Evolutionary conservation across 768 basidiomycete genomes (phyloP).

Genomic region (Suillus clintonianus): DNA sequence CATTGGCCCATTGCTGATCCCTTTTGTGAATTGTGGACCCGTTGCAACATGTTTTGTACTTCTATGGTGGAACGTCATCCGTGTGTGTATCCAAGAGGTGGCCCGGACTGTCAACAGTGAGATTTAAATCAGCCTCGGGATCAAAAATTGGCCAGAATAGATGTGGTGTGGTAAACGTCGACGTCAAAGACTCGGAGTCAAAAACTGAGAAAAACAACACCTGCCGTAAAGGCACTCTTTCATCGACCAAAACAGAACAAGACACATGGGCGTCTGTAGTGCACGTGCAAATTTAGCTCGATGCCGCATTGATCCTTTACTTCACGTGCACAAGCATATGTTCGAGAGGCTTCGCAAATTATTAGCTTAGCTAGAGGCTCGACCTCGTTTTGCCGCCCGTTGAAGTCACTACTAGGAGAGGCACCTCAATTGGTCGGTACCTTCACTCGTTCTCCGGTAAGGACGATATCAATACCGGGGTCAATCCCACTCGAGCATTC

Average conservation of each 20-base stretch:
- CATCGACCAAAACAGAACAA: not conserved
- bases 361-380: too few species aligned
- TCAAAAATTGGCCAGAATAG: too few species aligned
- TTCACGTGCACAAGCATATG: not conserved
- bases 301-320: not conserved
- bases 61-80: not conserved
- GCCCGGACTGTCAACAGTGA: not conserved
- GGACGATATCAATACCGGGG: too few species aligned
- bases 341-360: too few species aligned
- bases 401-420: too few species aligned
- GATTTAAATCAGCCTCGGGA: not conserved
- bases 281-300: not conserved
- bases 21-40: not conserved
- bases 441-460: too few species aligned
- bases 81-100: not conserved
- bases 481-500: not conserved
- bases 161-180: not conserved
- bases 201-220: not conserved
- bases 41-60: not conserved
- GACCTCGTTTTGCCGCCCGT: too few species aligned
- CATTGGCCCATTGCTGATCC: not conserved
- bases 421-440: too few species aligned
- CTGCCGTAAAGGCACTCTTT: not conserved
- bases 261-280: not conserved
- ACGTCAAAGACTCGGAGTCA: not conserved